Conservation (phyloP, 2,329 filamentous ascomycete species). For the Aspergillus ibericus region DNA sequence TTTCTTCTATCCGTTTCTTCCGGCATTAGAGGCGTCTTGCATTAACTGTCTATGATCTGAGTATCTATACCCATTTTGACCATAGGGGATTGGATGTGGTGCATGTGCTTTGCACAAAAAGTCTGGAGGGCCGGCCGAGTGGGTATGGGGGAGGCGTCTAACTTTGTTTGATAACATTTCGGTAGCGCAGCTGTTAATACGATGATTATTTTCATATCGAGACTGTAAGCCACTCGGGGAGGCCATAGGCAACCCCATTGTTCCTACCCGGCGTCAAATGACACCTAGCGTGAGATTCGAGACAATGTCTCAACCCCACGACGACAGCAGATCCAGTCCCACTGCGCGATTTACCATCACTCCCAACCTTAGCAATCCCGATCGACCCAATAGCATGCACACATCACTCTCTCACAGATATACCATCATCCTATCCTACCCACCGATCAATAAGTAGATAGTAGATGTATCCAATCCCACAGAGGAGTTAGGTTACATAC, state of each 20-base stretch:
- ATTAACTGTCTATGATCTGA: neutral
- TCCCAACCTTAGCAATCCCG: no score
- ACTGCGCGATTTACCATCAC: neutral
- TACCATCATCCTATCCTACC: neutral
- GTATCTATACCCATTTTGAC: constrained; percentile 8
- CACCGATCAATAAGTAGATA: no score
- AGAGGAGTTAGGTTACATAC: no score
- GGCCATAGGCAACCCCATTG: neutral
- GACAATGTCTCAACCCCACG: neutral
- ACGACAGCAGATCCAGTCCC: neutral
- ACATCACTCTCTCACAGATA: no score
- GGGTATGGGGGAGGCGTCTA: constrained; percentile 2
- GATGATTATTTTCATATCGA: neutral
- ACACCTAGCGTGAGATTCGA: neutral
- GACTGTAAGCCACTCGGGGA: neutral
- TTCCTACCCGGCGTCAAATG: neutral
- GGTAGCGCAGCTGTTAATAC: constrained; percentile 3
- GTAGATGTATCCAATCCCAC: no score
- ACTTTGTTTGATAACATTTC: constrained; percentile 4
- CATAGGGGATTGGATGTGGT: neutral
- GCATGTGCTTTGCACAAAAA: neutral
- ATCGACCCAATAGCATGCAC: no score
- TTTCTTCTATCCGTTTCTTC: neutral
- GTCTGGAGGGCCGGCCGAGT: neutral
- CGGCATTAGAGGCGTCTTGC: constrained; percentile 6